Evolutionary conservation across 2,329 filamentous ascomycete species (phyloP).

Genomic region (Trichoderma sp.): DNA sequence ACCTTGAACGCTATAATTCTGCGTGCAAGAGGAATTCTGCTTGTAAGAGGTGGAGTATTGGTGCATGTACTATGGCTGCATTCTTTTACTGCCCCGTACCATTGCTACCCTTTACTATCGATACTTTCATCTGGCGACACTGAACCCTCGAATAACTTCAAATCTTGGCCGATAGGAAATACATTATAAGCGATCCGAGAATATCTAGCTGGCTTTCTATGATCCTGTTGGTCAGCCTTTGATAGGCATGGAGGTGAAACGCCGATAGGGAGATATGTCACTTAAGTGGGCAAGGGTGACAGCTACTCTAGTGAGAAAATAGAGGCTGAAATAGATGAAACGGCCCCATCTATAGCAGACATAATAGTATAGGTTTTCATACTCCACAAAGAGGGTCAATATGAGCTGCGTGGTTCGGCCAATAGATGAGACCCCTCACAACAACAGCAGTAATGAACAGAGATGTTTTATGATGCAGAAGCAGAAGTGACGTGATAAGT

Average conservation of each 20-base stretch:
- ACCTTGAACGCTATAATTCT: too few relatives aligned
- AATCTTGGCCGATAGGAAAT: neutral
- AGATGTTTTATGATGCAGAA: neutral
- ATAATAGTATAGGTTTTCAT: neutral
- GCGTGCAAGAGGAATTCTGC: too few relatives aligned
- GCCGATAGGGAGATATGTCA: neutral
- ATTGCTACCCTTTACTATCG: neutral
- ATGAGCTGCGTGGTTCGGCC: neutral
- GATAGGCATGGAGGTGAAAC: neutral
- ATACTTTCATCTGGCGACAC: neutral
- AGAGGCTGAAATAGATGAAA: neutral
- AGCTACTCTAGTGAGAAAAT: neutral
- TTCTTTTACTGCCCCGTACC: too few relatives aligned
- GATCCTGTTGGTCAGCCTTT: neutral
- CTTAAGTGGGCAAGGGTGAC: neutral
- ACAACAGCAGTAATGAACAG: neutral
- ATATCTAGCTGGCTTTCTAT: neutral
- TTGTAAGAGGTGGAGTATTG: too few relatives aligned
- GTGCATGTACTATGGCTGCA: too few relatives aligned
- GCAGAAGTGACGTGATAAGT: neutral
- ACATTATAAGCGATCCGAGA: neutral
- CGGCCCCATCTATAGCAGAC: neutral
- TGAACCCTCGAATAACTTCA: neutral
- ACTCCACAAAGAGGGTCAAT: neutral
- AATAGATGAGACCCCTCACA: neutral